These are phyloP conservation scores for Labyrinthula sp. DNA, from an alignment of 352 stramenopile genomes.

Conservation along the genomic window DNA sequence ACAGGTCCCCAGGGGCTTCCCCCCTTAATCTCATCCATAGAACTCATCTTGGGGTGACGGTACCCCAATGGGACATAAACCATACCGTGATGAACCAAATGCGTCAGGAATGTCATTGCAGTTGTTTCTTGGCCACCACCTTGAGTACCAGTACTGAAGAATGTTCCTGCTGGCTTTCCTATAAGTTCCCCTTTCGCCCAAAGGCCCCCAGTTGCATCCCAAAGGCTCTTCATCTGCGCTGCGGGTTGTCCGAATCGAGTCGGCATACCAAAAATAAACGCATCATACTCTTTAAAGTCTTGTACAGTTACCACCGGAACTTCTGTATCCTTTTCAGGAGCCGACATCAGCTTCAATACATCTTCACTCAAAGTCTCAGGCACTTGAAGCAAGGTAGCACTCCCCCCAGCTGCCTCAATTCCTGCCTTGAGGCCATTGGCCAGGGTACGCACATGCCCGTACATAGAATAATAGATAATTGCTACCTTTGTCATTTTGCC, in stretches of 20 bases:
- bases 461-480: conserved; percentile 37
- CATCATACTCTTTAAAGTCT: conserved; percentile 49
- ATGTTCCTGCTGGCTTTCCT: conserved; percentile 60
- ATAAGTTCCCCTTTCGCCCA: conserved; percentile 52
- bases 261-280: conserved; percentile 56
- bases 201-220: conserved; percentile 59
- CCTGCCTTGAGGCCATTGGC: conserved; percentile 49
- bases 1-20: conserved; percentile 51
- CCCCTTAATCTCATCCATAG: conserved; percentile 53
- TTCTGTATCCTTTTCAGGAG: conserved; percentile 42
- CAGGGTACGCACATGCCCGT: conserved; percentile 54
- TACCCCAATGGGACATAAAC: conserved; percentile 61
- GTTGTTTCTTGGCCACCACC: conserved; percentile 67
- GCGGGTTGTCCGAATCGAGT: conserved; percentile 43
- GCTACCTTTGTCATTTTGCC: conserved; percentile 15
- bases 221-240: conserved; percentile 62
- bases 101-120: conserved; percentile 49
- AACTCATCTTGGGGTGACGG: conserved; percentile 41
- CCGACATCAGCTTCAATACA: conserved; percentile 49
- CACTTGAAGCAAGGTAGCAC: conserved; percentile 44
- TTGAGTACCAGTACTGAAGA: conserved; percentile 53
- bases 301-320: conserved; percentile 40
- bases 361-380: conserved; percentile 53
- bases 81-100: conserved; percentile 64
- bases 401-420: conserved; percentile 42